phyloP scores from a whole-genome alignment of 2,329 filamentous ascomycete species.

The Akanthomyces lecanii region DNA sequence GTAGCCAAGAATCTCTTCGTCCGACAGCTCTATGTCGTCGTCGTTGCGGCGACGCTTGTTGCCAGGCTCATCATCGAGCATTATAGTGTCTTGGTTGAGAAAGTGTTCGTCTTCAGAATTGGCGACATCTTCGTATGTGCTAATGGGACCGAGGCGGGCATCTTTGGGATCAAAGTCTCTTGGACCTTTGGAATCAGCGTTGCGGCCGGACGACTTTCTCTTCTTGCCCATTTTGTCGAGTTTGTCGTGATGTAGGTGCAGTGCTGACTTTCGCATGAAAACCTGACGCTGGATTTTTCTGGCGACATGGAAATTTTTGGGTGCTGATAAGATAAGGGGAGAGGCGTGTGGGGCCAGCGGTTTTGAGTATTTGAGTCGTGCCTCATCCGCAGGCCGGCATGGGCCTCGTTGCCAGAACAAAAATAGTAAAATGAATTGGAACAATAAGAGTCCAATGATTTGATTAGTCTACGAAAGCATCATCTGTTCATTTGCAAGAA shows the following conservation, averaged over 20 bases:
- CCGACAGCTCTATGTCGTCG: conserved; percentile 60
- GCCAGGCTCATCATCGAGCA: conserved; percentile 75
- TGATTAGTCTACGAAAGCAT: background rate
- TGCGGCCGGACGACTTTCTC: conserved; percentile 62
- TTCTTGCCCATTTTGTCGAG: conserved; percentile 53
- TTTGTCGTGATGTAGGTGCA: background rate
- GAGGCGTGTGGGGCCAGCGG: background rate
- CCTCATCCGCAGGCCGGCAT: background rate
- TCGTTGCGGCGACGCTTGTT: conserved; percentile 72
- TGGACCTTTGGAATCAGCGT: conserved; percentile 44
- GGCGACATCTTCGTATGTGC: conserved; percentile 76
- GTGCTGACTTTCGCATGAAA: background rate
- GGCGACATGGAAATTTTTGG: conserved; percentile 13
- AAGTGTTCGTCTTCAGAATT: conserved; percentile 95
- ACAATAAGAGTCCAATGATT: background rate
- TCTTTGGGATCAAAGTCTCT: conserved; percentile 53
- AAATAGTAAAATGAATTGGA: background rate
- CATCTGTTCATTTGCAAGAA: background rate
- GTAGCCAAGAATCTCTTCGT: conserved; percentile 56
- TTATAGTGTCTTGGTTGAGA: conserved; percentile 76
- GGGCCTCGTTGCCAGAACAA: background rate
- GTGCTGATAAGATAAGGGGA: conserved; percentile 16
- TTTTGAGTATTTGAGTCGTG: too few relatives aligned
- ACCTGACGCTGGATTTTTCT: conserved; percentile 7
- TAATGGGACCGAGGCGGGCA: conserved; percentile 57